Evolutionary conservation across 2,329 filamentous ascomycete species (phyloP), one percentile per base, ranked within the genome.

Genomic region (Hypoxylon sp.): DNA sequence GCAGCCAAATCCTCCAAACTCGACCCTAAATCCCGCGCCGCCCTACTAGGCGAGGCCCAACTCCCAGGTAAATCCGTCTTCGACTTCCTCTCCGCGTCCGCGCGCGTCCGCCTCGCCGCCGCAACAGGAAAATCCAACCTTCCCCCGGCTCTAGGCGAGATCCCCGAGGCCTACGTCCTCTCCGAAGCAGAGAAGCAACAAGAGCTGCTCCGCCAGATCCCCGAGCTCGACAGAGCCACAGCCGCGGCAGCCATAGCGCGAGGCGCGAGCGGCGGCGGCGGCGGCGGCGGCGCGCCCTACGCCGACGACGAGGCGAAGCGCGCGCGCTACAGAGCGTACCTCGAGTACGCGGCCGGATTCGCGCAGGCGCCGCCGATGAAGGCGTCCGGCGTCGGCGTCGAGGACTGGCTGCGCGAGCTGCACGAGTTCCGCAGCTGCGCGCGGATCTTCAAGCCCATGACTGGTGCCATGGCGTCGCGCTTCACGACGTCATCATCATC

Each of bases 21-120:
- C 8, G 90, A 97, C 77, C 90, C 93, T 0, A 91, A 89, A 75
- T 85, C 91, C 46, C 89, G 96, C 68, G 94, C 94, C 11, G 89
- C 89, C 3, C 84, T 97, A 0, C 85, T 98, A 1, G 94, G 94
- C 37, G 95, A 98, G 81, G 85, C 88, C 42, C 87, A 89, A 37
- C 83, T 98, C 0, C 94, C 94, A 0, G 93, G 94, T 0, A 98
- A 98, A 81, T 98, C 96, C 0, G 90, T 99, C 2, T 99, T 98
- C 78, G 94, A 98, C 80, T 99, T 92, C 79, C 86, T 99, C 71
- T 92, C 92, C 0, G 85, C 93, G 0, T 87, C 92, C 35, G 89
- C 92, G 3, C 90, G 96, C 68, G 91, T 95, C 56, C 89, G 91
- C 26, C 86, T 99, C 48, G 94, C 87, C 2, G 85, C 88, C 10